Evolutionary conservation across 202 grass and related monocot species (phyloP).

Genomic region (Dendrocalamus latiflorus): DNA sequence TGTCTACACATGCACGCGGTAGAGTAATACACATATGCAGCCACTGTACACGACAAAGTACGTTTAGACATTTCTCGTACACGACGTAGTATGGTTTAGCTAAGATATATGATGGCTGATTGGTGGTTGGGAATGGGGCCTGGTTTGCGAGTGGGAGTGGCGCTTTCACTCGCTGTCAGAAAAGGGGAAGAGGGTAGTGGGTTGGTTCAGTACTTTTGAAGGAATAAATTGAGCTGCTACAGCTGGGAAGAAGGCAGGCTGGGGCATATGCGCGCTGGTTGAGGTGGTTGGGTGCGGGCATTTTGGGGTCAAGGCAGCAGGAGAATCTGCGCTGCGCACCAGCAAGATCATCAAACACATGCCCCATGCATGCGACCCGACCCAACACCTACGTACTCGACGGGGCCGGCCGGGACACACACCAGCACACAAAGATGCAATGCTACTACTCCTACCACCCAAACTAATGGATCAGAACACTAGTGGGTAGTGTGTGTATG

Average conservation of each 20-base stretch:
- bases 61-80: not conserved
- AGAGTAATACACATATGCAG: not conserved
- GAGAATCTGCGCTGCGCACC: conserved; percentile 32
- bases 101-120: not conserved
- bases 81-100: not conserved
- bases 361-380: not conserved
- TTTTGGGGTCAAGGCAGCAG: not conserved
- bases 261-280: not conserved
- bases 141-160: conserved; percentile 18
- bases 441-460: not conserved
- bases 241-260: not conserved
- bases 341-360: conserved; percentile 8
- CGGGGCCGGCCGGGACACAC: not conserved
- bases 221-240: not conserved
- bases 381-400: not conserved
- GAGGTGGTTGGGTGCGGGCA: conserved; percentile 4
- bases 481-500: not conserved
- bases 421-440: not conserved
- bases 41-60: not conserved
- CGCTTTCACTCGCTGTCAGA: conserved; percentile 37
- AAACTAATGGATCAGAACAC: not conserved
- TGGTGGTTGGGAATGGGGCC: conserved; percentile 43
- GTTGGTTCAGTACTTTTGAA: conserved; percentile 31
- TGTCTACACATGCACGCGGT: not conserved
- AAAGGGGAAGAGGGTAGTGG: conserved; percentile 12